Base-by-base conservation (phyloP, 306 rosid genomes). In the Vigna mungo region DNA sequence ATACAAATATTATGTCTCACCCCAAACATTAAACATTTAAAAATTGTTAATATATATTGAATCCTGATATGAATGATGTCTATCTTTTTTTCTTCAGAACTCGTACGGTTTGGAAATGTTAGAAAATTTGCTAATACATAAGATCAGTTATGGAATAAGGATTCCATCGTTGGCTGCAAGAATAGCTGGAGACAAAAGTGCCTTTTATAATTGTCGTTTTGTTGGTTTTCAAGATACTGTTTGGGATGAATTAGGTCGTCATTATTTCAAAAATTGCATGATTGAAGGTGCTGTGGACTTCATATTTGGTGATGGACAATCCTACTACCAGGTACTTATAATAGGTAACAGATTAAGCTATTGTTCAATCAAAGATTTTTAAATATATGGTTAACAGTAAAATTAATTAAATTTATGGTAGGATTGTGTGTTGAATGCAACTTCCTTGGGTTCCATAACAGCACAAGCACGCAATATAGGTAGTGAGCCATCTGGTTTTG, bases 221-320 rank as follows among this genome's bases (percentile, higher is more conserved):
- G 0, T 69, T 1, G 83, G 88, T 36, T 68, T 49, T 74, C 92
- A 88, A 82, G 92, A 88, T 39, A 88, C 89, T 0, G 47, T 88
- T 1, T 88, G 86, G 86, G 89, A 84, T 49, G 89, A 23, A 0
- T 0, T 2, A 4, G 92, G 92, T 11, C 86, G 87, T 12, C 92
- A 86, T 76, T 82, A 79, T 81, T 88, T 72, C 30, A 34, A 77
- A 15, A 20, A 66, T 3, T 84, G 88, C 59, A 11, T 21, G 36
- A 64, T 88, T 15, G 68, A 82, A 80, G 92, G 89, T 3, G 87
- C 85, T 1, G 27, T 84, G 4, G 89, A 88, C 59, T 84, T 88
- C 36, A 86, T 88, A 5, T 88, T 80, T 55, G 89, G 92, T 12
- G 15, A 0, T 16, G 89, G 86, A 11, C 88, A 84, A 10, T 86